Conservation (phyloP, 176 grass and related monocot species). For the Oryza longistaminata region DNA sequence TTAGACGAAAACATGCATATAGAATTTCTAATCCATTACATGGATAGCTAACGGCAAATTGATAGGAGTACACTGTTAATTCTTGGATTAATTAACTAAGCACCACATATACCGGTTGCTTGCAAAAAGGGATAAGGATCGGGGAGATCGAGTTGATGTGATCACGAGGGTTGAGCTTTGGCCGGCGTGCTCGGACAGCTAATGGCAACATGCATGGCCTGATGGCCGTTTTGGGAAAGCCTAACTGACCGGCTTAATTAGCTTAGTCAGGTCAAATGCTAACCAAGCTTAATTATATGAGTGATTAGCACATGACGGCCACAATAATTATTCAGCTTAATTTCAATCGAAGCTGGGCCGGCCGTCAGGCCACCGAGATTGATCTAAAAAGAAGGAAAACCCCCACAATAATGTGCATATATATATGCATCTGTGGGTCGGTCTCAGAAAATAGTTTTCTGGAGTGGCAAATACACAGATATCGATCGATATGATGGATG, state of each 20-base stretch:
- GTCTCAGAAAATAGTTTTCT: neutral
- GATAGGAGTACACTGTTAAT: no score
- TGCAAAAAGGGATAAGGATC: slow-evolving; percentile 23
- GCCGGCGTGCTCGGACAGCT: slow-evolving; percentile 10
- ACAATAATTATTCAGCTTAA: neutral
- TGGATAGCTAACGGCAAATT: no score
- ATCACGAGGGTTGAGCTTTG: neutral
- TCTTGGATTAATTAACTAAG: neutral
- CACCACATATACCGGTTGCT: neutral
- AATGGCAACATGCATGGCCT: slow-evolving; percentile 4
- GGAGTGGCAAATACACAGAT: neutral
- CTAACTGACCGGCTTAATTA: slow-evolving; percentile 22
- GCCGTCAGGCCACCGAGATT: neutral
- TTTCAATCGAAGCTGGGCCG: neutral
- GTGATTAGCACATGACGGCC: neutral
- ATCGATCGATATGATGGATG: neutral
- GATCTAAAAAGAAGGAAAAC: neutral
- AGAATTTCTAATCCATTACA: no score
- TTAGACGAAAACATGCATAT: neutral
- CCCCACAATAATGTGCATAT: neutral
- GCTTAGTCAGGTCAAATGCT: slow-evolving; percentile 1
- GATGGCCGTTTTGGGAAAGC: slow-evolving; percentile 36
- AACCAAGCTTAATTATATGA: neutral
- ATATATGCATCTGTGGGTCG: neutral
- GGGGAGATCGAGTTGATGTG: neutral